Conservation (phyloP, 257 asterid species). For the Plantago major region DNA sequence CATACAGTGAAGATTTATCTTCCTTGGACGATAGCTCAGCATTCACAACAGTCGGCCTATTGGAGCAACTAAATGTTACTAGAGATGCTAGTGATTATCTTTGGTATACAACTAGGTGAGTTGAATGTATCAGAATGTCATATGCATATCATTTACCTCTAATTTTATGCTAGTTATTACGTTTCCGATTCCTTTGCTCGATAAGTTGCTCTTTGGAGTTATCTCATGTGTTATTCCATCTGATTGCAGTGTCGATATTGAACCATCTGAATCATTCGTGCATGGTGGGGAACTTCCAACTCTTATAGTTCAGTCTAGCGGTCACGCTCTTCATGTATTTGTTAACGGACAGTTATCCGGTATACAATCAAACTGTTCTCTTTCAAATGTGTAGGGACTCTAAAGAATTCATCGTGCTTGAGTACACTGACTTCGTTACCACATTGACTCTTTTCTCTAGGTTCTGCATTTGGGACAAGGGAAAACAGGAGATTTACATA, state of each 20-base stretch:
- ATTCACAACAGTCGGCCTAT: constrained; percentile 62
- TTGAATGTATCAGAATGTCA: constrained; percentile 6
- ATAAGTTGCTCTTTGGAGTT: background rate
- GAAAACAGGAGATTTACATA: constrained; percentile 56
- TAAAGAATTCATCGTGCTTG: constrained; percentile 10
- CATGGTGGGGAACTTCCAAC: constrained; percentile 74
- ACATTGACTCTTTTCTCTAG: constrained; percentile 28
- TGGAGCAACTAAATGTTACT: constrained; percentile 92
- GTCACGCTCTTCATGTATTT: constrained; percentile 82
- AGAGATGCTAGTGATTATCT: constrained; percentile 86
- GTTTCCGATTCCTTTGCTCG: background rate
- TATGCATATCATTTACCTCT: too few relatives aligned
- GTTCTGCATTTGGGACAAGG: constrained; percentile 86
- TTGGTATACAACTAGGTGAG: constrained; percentile 84
- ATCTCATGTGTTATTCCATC: constrained; percentile 6
- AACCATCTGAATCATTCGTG: constrained; percentile 72
- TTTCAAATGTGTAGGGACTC: background rate
- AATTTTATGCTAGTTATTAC: too few relatives aligned
- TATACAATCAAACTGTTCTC: constrained; percentile 16
- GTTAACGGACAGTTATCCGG: constrained; percentile 79
- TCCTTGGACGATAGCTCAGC: constrained; percentile 63
- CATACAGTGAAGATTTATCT: constrained; percentile 74
- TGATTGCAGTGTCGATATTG: constrained; percentile 59
- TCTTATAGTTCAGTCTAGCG: constrained; percentile 67
- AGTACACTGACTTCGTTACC: background rate